These are phyloP conservation scores for Penicillium sp. DNA, from an alignment of 2,329 filamentous ascomycete species.

Conservation along the genomic window DNA sequence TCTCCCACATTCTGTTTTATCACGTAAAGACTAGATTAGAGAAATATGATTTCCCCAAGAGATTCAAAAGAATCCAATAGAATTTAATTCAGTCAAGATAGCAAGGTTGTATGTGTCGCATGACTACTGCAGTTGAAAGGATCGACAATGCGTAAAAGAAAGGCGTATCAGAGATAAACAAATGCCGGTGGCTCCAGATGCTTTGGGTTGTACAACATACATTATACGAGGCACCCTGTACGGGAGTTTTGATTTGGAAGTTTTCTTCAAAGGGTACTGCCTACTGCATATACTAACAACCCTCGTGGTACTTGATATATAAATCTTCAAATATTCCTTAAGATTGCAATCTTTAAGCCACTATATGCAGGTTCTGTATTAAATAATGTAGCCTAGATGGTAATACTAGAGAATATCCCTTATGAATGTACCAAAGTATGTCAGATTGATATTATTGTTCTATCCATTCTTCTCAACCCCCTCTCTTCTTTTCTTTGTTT, in stretches of 20 bases:
- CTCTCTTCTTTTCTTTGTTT: neutral
- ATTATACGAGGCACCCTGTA: neutral
- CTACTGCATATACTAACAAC: no score
- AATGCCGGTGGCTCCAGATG: neutral
- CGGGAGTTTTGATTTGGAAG: no score
- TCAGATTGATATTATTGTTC: neutral
- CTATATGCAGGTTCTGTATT: neutral
- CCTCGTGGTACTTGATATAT: neutral
- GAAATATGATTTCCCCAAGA: neutral
- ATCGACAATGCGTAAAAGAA: neutral
- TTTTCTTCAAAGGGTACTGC: neutral
- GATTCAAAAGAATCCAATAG: neutral
- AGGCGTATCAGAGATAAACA: neutral
- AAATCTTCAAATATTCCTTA: neutral
- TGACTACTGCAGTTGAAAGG: neutral
- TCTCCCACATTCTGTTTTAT: neutral
- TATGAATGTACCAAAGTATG: neutral
- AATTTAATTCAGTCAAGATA: neutral
- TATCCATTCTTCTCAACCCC: neutral
- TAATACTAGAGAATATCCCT: neutral
- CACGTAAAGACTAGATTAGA: neutral
- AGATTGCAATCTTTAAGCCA: neutral
- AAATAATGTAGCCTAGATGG: neutral
- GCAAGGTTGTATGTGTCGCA: neutral
- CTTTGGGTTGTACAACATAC: neutral